A percentile compares a stretch with the other conserved stretches of the same genome.
Evolutionary conservation across 2,329 filamentous ascomycete species (phyloP).

Genomic region (Neonectria magnoliae): DNA sequence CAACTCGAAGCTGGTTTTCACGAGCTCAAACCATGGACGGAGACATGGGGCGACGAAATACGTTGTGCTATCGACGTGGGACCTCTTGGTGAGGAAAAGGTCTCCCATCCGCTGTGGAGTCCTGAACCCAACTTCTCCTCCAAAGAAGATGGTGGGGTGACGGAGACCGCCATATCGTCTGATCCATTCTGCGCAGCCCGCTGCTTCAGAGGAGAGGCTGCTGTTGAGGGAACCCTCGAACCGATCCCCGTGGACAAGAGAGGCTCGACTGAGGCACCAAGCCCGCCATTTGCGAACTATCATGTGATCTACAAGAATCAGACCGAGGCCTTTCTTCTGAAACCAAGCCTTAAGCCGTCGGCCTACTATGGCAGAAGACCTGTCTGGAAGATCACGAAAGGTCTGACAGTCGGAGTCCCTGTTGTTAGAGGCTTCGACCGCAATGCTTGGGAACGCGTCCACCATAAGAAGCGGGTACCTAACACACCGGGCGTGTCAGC

Average conservation of each 20-base stretch:
- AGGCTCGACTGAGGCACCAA: conserved; percentile 54
- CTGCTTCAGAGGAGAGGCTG: conserved; percentile 68
- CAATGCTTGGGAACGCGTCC: conserved; percentile 76
- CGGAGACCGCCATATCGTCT: conserved; percentile 57
- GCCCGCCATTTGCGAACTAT: conserved; percentile 74
- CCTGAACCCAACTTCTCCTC: conserved; percentile 53
- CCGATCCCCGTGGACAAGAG: conserved; percentile 43
- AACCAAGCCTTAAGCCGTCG: conserved; percentile 85
- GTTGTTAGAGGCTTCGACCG: conserved; percentile 92
- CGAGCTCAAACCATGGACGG: conserved; percentile 86
- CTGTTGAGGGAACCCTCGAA: conserved; percentile 62
- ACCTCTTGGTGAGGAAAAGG: conserved; percentile 88
- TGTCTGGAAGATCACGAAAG: conserved; percentile 85
- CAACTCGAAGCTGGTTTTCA: conserved; percentile 91
- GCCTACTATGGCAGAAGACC: conserved; percentile 85
- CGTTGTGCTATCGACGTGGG: conserved; percentile 91
- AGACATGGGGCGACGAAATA: conserved; percentile 93
- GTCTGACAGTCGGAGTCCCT: conserved; percentile 81
- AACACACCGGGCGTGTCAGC: conserved; percentile 42
- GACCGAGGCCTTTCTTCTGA: conserved; percentile 82
- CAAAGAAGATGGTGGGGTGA: conserved; percentile 26
- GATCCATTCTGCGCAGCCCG: conserved; percentile 69
- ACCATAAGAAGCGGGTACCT: conserved; percentile 58
- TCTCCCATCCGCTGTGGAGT: conserved; percentile 85
- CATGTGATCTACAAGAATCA: conserved; percentile 89